Base-by-base conservation (phyloP, 1,284 basidiomycete species). In the Pseudozyma pruni region DNA sequence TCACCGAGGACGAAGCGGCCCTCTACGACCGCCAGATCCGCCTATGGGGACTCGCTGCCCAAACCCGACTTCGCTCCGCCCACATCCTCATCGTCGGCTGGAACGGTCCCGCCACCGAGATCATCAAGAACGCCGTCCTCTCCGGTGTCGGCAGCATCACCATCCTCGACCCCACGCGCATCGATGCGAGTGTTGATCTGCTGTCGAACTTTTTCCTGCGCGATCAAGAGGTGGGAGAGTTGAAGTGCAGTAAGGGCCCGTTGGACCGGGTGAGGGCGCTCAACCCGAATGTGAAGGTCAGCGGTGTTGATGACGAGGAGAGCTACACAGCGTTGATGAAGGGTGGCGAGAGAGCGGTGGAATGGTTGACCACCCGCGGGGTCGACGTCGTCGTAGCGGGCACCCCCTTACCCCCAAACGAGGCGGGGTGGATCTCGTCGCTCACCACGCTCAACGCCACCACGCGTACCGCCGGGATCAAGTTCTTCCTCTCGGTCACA, bases 21-120 rank as follows among this genome's bases (percentile, higher is more conserved):
- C 84, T 97, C 27, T 98, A 98, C 83, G 95, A 98, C 84, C 90
- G 95, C 35, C 95, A 98, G 84, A 97, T 98, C 85, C 89, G 96
- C 25, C 85, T 98, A 62, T 98, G 95, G 95, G 95, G 96, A 40
- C 87, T 97, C 27, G 95, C 97, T 83, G 95, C 96, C 25, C 95
- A 98, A 83, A 93, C 95, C 83, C 87, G 94, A 78, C 95, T 98
- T 92, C 89, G 94, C 73, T 92, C 91, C 77, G 91, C 94, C 13
- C 91, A 93, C 6, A 91, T 98, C 68, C 86, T 98, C 47, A 86
- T 99, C 40, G 85, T 94, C 32, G 88, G 88, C 22, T 86, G 98
- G 47, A 87, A 89, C 40, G 93, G 93, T 3, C 86, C 92, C 33
- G 93, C 95, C 16, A 93, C 94, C n/a, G 96, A 99, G 83, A 88